Evolutionary conservation across 768 basidiomycete species (phyloP).

Genomic region (Mycena olivaceomarginata): DNA sequence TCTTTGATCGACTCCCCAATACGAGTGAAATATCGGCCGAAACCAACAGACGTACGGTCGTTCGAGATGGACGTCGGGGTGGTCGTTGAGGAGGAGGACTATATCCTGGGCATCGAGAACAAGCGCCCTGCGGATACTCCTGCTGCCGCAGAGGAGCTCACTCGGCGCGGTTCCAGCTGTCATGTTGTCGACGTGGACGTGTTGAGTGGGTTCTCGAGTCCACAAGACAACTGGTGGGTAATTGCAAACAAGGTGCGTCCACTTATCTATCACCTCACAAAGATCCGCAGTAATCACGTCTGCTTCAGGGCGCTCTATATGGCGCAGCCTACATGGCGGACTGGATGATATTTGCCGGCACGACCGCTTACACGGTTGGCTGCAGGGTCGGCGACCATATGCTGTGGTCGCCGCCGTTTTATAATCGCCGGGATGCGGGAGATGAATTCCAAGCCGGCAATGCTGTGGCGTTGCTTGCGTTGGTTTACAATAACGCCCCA

Average conservation of each 20-base stretch:
- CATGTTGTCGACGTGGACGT: constrained; percentile 2
- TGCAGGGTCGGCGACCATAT: constrained; percentile 15
- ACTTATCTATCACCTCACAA: not conserved
- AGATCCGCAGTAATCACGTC: not conserved
- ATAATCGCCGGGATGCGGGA: constrained; percentile 5
- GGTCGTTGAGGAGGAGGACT: too few species aligned
- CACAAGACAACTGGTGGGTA: constrained; percentile 31
- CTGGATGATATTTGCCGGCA: constrained; percentile 18
- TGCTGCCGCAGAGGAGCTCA: not conserved
- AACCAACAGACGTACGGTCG: not conserved
- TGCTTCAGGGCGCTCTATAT: constrained; percentile 31
- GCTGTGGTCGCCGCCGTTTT: constrained; percentile 13
- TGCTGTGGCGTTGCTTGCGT: not conserved
- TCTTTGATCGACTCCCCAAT: not conserved
- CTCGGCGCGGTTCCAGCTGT: constrained; percentile 11
- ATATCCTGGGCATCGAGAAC: constrained; percentile 5
- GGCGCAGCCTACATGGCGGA: constrained; percentile 16
- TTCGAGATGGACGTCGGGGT: not conserved
- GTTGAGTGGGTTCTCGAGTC: not conserved
- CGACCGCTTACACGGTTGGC: constrained; percentile 11
- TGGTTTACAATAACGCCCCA: not conserved
- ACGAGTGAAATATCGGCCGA: not conserved
- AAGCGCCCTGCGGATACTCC: not conserved
- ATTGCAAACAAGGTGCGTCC: constrained; percentile 29
- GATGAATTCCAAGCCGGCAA: constrained; percentile 15